Percentiles rank a stretch among this genome's conserved stretches.
Conservation (phyloP, 73 alveolate species). For the Breviolum minutum region DNA sequence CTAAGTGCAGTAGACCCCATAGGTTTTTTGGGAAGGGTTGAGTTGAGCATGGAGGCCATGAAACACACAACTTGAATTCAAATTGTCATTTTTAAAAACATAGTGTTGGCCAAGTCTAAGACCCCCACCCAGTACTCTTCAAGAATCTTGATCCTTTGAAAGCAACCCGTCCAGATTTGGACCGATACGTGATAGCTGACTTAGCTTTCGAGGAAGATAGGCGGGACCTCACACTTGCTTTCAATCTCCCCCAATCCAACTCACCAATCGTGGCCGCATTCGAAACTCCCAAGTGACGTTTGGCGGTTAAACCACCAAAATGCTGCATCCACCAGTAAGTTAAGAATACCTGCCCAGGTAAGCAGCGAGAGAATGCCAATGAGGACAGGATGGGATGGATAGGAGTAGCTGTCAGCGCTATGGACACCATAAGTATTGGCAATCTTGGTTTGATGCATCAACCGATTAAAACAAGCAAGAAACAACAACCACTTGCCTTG, state of each 20-base stretch:
- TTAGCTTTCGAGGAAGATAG: background rate
- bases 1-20: background rate
- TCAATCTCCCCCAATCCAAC: background rate
- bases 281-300: background rate
- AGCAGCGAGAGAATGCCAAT: too few relatives aligned
- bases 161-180: background rate
- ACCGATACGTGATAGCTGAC: background rate
- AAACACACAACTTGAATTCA: background rate
- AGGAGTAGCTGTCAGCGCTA: background rate
- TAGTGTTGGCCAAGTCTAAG: background rate
- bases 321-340: constrained; percentile 22
- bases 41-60: background rate
- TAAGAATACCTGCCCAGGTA: background rate
- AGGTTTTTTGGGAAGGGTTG: background rate
- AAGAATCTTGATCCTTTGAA: background rate
- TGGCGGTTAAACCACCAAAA: background rate
- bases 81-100: background rate
- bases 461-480: too few relatives aligned
- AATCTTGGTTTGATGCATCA: background rate
- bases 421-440: background rate
- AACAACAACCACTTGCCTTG: background rate
- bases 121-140: background rate
- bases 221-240: background rate
- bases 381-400: background rate
- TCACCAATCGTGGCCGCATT: background rate